Base-by-base conservation (phyloP, 2,329 filamentous ascomycete species). In the Diaporthe vexans region DNA sequence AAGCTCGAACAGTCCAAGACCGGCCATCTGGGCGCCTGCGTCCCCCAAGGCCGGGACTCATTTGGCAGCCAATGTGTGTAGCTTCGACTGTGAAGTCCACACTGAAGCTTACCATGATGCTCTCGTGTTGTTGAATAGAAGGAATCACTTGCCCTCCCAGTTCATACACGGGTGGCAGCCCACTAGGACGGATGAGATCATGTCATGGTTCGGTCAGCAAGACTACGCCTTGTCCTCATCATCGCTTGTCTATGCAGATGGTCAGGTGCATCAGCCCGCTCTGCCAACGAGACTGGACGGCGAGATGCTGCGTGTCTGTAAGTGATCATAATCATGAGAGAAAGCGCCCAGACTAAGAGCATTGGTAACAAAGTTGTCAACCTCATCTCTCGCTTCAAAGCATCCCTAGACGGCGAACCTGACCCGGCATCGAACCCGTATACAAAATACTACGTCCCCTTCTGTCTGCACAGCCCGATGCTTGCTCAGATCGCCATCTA, bases 311-410 rank as follows among this genome's bases (percentile, higher is more conserved):
- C 82, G 84, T 65, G 83, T 85, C 35, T 87, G 87, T 89, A 82
- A 77, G 84, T 79, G n/a, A 15, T 33, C 2, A 46, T 13, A 11
- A 7, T 59, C 3, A 9, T 19, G 13, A 15, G 54, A 5, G 26
- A 33, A 46, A 48, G 67, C n/a, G 19, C 57, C 19, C 35, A 54
- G 33, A 24, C 43, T 43, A 51, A 54, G 24, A 37, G 35, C 8
- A 19, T 8, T 48, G 33, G 6, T 13, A 4, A 37, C 17, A 19
- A 48, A 89, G 88, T 87, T 63, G 78, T 88, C 43, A 85, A 86
- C 70, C 80, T 89, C 10, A 80, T 89, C 15, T 86, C 84, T 21
- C 87, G 86, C 35, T 89, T 89, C 81, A 88, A 87, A 70, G 84
- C 85, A 3, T 87, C 85, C 8, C 79, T 90, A 3, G 87, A 89